These are phyloP conservation scores for Xerocomus amazonicus DNA, from an alignment of 1,284 basidiomycete species.

Conservation along the genomic window DNA sequence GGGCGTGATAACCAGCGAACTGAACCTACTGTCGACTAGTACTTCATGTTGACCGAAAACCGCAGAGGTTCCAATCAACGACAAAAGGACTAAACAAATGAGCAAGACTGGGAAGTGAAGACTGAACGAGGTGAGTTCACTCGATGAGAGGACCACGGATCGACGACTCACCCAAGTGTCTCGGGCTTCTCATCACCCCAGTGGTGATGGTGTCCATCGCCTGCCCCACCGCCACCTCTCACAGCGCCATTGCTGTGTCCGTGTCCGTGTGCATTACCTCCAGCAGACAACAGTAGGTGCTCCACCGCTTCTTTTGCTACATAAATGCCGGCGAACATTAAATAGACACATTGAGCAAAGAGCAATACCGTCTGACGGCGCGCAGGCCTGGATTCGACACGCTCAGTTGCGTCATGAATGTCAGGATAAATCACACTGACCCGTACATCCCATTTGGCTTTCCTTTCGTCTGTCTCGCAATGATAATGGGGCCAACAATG, in stretches of 20 bases:
- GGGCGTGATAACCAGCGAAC: background rate
- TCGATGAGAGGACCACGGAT: background rate
- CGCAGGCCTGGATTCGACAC: conserved; percentile 49
- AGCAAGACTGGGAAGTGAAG: conserved; percentile 69
- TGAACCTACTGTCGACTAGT: conserved; percentile 28
- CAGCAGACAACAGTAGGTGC: conserved; percentile 67
- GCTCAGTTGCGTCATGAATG: background rate
- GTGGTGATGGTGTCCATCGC: conserved; percentile 64
- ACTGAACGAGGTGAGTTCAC: conserved; percentile 35
- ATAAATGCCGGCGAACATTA: conserved; percentile 89
- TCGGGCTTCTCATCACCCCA: conserved; percentile 44
- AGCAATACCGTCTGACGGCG: conserved; percentile 76
- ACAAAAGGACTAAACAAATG: conserved; percentile 54
- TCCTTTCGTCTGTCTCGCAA: conserved; percentile 28
- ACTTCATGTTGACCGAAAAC: conserved; percentile 34
- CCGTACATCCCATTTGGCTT: conserved; percentile 25
- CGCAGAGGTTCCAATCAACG: conserved; percentile 40
- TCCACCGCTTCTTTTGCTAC: conserved; percentile 93
- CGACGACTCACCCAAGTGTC: conserved; percentile 38
- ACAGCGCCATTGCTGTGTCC: conserved; percentile 15
- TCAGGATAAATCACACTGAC: conserved; percentile 12
- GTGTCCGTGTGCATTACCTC: conserved; percentile 31
- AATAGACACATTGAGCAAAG: conserved; percentile 86
- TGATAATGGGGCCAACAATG: conserved; percentile 47
- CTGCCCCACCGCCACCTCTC: conserved; percentile 7